phyloP scores from a whole-genome alignment of 2,329 filamentous ascomycete genomes.

The Diaporthe humulicola region DNA sequence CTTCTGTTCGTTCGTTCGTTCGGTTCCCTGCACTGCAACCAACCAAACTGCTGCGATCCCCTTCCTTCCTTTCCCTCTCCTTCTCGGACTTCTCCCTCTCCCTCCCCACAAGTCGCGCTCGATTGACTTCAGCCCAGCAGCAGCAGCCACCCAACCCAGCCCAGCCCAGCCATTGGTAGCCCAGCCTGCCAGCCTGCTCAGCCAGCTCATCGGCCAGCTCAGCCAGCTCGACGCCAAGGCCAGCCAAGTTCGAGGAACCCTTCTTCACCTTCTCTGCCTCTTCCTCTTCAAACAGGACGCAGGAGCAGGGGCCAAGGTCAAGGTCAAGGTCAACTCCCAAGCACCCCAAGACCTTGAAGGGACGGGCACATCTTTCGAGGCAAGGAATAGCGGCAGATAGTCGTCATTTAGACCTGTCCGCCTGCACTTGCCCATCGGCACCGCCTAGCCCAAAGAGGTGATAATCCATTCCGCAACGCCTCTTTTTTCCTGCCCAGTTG shows the following conservation, averaged over 20 bases:
- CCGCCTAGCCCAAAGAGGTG: conserved; percentile 2
- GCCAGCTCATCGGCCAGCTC: conserved; percentile 18
- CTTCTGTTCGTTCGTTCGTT: conserved; percentile 1
- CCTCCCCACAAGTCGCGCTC: neutral
- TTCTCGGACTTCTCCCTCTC: conserved; percentile 15
- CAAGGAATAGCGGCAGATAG: conserved; percentile 32
- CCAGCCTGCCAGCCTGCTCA: conserved; percentile 11
- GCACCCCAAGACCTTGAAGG: conserved; percentile 6
- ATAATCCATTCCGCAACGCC: conserved; percentile 1
- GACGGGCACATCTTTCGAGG: conserved; percentile 9
- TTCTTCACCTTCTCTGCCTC: neutral
- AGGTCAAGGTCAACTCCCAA: conserved; percentile 14
- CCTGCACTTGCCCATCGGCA: conserved; percentile 19
- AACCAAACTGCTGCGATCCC: conserved; percentile 23
- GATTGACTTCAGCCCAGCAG: conserved; percentile 32
- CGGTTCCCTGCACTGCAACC: conserved; percentile 22
- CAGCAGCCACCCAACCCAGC: conserved; percentile 21
- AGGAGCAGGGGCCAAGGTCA: conserved; percentile 4
- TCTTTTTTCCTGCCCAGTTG: neutral
- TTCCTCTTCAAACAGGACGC: neutral
- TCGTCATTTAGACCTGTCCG: conserved; percentile 27
- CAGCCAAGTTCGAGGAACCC: conserved; percentile 4
- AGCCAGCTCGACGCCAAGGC: conserved; percentile 19
- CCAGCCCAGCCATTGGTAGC: conserved; percentile 29
- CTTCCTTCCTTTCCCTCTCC: conserved; percentile 7